Percentiles rank a stretch among this genome's conserved stretches.
Evolutionary conservation across 108 stramenopile genomes (phyloP).

Genomic region (Skeletonema marinoi): DNA sequence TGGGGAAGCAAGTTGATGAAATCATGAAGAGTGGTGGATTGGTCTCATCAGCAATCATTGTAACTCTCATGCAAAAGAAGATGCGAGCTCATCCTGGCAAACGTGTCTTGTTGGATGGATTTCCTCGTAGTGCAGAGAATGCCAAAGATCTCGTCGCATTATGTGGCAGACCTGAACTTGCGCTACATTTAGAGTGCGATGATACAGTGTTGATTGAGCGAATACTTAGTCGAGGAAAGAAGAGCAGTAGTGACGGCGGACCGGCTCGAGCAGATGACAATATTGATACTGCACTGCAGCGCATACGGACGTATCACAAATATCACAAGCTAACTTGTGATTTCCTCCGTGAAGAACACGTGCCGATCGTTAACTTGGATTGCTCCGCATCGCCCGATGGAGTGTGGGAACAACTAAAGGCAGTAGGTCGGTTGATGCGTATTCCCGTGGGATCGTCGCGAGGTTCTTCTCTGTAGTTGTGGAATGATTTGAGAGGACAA

Average conservation of each 20-base stretch:
- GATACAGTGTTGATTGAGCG: slow-evolving; percentile 80
- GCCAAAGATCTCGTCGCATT: slow-evolving; percentile 70
- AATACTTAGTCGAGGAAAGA: slow-evolving; percentile 65
- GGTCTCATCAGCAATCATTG: slow-evolving; percentile 81
- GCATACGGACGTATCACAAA: slow-evolving; percentile 78
- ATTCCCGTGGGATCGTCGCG: not conserved
- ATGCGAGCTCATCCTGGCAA: slow-evolving; percentile 84
- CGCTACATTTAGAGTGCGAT: slow-evolving; percentile 80
- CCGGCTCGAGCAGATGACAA: slow-evolving; percentile 73
- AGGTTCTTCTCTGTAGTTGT: not conserved
- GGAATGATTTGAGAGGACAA: not conserved
- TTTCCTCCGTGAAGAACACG: slow-evolving; percentile 75
- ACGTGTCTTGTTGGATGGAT: slow-evolving; percentile 88
- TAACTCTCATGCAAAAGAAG: slow-evolving; percentile 74
- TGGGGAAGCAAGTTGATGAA: slow-evolving; percentile 85
- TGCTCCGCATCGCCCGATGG: slow-evolving; percentile 71
- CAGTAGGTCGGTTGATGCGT: slow-evolving; percentile 48
- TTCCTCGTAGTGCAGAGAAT: slow-evolving; percentile 81
- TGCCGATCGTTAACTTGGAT: slow-evolving; percentile 86
- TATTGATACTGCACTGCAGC: slow-evolving; percentile 75
- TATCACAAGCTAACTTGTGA: slow-evolving; percentile 75
- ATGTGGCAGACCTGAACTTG: slow-evolving; percentile 81
- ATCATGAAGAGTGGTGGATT: slow-evolving; percentile 91
- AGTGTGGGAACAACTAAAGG: slow-evolving; percentile 81
- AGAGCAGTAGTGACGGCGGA: slow-evolving; percentile 14